Evolutionary conservation across 2,329 filamentous ascomycete species (phyloP).

Genomic region (Zymoseptoria passerinii): DNA sequence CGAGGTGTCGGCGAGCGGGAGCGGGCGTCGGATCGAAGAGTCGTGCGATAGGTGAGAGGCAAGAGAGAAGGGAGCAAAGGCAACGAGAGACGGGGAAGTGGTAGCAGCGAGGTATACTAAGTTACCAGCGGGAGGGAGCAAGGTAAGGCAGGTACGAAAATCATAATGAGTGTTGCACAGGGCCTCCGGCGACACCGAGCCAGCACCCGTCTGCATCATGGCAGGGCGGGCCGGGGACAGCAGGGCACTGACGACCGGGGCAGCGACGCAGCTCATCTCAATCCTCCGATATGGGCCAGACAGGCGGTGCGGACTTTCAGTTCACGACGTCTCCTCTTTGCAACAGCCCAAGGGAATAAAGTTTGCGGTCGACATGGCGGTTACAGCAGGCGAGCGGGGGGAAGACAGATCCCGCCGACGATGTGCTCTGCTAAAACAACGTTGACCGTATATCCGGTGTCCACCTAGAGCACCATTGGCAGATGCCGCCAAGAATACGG

Average conservation of each 20-base stretch:
- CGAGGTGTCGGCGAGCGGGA: not conserved
- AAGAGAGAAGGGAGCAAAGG: not conserved
- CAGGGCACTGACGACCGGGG: not conserved
- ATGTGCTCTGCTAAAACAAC: not conserved
- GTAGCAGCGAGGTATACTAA: not conserved
- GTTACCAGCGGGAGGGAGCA: not conserved
- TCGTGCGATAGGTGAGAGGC: not conserved
- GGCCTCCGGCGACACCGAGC: too few relatives aligned
- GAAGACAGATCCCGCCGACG: not conserved
- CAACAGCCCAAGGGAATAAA: not conserved
- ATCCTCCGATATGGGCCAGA: not conserved
- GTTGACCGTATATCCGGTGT: constrained; percentile 10
- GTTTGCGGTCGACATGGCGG: not conserved
- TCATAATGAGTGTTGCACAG: not conserved
- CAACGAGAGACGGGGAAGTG: not conserved
- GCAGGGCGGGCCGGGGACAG: not conserved
- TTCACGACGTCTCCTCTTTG: not conserved
- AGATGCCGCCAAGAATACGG: not conserved
- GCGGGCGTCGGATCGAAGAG: not conserved
- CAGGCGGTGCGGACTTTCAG: not conserved
- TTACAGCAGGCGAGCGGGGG: not conserved
- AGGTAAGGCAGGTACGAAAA: not conserved
- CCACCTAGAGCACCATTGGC: constrained; percentile 1
- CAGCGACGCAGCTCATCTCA: not conserved
- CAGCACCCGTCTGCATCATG: not conserved